Base-by-base conservation (phyloP, 2,329 filamentous ascomycete genomes). In the Dothiorella sarmentorum region DNA sequence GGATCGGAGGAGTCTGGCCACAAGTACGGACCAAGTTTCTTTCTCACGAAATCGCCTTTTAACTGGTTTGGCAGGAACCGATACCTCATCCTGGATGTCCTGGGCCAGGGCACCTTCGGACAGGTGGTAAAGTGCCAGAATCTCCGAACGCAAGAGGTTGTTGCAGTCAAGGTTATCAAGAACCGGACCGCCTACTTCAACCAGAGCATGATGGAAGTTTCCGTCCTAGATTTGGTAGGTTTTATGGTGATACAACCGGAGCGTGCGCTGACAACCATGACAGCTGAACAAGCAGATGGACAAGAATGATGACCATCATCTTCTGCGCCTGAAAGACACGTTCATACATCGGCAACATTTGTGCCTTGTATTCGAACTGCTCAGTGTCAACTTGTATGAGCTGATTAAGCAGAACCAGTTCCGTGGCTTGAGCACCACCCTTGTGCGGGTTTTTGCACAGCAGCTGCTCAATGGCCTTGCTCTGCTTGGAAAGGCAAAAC, bases 201-300 rank as follows among this genome's bases (percentile, higher is more conserved):
- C 71, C 94, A 99, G 75, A 97, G 94, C 74, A 99, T 99, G 94
- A 99, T 99, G 94, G 94, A 99, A 72, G 94, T 99, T 29, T 99
- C 94, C 1, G 94, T 99, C 22, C 81, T 99, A 60, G 94, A 99
- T 74, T 72, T 99, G 81, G 91, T 95, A 81, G 60, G 84, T 66
- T 56, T 29, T 10, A 15, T 24, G 22, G 15, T n/a, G 31, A 7
- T 15, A 15, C 13, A 44, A 31, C 29, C 9, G 17, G 49, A 22
- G 49, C 73, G 49, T 13, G 10, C 31, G 27, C 43, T 40, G 31
- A 45, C 22, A 10, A 51, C 20, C 45, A n/a, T 17, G 17, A 10
- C 67, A 94, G 90, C 84, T 99, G 69, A 99, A 99, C 73, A 96
- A 91, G 64, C 96, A 97, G 72, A 91, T 97, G 69, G 94, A 99